A percentile compares a stretch with the other conserved stretches of the same genome.
These are phyloP conservation scores for Leishmania aethiopica DNA, from an alignment of 208 protist species.

Conservation along the genomic window DNA sequence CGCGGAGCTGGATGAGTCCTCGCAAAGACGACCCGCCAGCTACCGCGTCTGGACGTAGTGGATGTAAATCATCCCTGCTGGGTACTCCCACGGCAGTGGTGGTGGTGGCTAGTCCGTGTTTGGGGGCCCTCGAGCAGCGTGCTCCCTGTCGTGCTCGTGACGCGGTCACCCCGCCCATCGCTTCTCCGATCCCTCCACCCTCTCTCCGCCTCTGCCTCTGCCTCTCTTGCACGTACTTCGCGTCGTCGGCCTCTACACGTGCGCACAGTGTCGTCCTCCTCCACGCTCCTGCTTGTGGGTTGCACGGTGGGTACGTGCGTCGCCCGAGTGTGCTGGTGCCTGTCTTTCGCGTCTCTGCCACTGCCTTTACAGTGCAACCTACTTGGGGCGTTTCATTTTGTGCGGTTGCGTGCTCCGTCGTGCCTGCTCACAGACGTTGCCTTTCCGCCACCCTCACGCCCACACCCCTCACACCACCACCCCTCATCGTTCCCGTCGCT, in stretches of 20 bases:
- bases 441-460: too few relatives aligned
- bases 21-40: background rate
- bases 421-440: too few relatives aligned
- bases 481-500: background rate
- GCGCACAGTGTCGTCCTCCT: background rate
- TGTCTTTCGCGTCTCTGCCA: background rate
- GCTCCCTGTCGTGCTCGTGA: background rate
- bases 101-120: background rate
- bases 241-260: background rate
- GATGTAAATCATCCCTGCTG: background rate
- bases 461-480: background rate
- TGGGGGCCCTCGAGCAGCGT: background rate
- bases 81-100: too few relatives aligned
- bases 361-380: background rate
- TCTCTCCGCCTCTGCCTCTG: background rate
- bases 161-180: background rate
- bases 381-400: background rate
- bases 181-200: background rate
- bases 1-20: background rate
- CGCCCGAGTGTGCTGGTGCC: background rate
- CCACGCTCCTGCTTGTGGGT: background rate
- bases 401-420: background rate
- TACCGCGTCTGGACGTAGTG: background rate
- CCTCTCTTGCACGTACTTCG: too few relatives aligned
- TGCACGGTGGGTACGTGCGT: background rate